Evolutionary conservation across 345 rosid genomes (phyloP).

Genomic region (Lenwebbia sp.): DNA sequence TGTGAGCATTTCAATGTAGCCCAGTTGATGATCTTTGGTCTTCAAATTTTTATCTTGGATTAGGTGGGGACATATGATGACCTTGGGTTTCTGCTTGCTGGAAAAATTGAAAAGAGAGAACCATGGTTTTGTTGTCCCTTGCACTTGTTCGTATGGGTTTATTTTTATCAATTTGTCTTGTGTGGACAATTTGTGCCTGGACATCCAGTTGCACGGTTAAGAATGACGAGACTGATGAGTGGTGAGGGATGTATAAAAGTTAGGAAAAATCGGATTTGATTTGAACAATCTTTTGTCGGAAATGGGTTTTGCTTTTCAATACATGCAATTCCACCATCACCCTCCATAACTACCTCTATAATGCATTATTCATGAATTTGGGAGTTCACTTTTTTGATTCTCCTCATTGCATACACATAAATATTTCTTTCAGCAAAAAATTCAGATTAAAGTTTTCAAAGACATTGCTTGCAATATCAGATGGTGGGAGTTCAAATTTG

Average conservation of each 20-base stretch:
- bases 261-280: not conserved
- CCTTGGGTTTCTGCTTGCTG: not conserved
- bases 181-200: not conserved
- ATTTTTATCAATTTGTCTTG: not conserved
- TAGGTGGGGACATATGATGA: not conserved
- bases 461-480: not conserved
- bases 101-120: not conserved
- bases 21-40: not conserved
- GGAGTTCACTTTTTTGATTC: not conserved
- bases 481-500: not conserved
- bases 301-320: not conserved
- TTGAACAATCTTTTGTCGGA: not conserved
- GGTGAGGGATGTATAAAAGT: not conserved
- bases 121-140: not conserved
- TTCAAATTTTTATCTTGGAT: not conserved
- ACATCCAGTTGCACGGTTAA: not conserved
- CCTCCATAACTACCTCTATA: not conserved
- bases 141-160: not conserved
- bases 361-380: not conserved
- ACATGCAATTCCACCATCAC: not conserved
- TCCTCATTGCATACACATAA: not conserved
- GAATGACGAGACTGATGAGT: not conserved
- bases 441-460: not conserved
- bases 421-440: not conserved
- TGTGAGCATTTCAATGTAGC: not conserved